Base-by-base conservation (phyloP, 1,284 basidiomycete species). In the Tilletia setariae region DNA sequence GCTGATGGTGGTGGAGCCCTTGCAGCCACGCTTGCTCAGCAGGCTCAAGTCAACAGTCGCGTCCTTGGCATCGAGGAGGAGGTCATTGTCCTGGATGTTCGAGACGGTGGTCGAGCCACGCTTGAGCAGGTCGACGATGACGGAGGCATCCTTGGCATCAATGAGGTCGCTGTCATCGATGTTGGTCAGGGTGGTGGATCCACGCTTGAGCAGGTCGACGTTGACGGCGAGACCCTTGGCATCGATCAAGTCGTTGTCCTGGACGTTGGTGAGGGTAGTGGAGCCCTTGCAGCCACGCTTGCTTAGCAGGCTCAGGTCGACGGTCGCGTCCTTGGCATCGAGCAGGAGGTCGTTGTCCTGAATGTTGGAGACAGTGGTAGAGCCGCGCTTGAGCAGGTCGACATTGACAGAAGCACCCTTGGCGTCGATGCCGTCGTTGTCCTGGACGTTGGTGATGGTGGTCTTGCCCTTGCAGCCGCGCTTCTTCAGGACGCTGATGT, bases 381-480 rank as follows among this genome's bases (percentile, higher is more conserved):
- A 32, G 13, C 28, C 28, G 23, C 56, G 56, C 56, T 61, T 61
- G 30, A 61, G 56, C 15, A 61, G 28, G 56, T 16, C 15, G 56
- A 61, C 8, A 16, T 35, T 30, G 16, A 61, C 56, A 19, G 56
- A 30, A 30, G 28, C 56, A 6, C 21, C 56, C 56, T 61, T 61
- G 28, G 28, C 28, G 56, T 61, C 56, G 28, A 59, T n/a, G 9
- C 13, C 11, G 56, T 61, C 56, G 30, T 61, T 61, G 56, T 61
- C 56, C 56, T 61, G 30, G 11, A 61, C 32, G 28, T 61, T 15
- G 28, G 56, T 32, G 16, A 61, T 30, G 30, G 56, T 61, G 56
- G 32, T 40, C n/a, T n/a, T n/a, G n/a, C n/a, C n/a, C n/a, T n/a
- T n/a, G 30, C 2, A 32, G 56, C 56, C 56, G 30, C 30, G 30